A percentile compares a stretch with the other conserved stretches of the same genome.
phyloP scores from a whole-genome alignment of 2,329 filamentous ascomycete genomes.

The Dendrostoma leiphaemia region DNA sequence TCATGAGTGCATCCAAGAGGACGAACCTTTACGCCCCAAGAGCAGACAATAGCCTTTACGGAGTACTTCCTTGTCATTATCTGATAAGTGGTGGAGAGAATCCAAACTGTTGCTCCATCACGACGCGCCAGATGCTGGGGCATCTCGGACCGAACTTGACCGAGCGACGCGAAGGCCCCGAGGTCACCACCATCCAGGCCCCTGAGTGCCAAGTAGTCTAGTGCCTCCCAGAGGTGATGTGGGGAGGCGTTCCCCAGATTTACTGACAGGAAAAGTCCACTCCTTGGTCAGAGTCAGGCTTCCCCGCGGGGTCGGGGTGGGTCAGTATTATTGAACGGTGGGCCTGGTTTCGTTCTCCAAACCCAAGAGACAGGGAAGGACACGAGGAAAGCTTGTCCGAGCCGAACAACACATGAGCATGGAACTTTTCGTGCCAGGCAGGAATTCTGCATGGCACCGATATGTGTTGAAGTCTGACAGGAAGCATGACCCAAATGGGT shows the following conservation, averaged over 20 bases:
- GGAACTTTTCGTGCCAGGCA: too few species aligned
- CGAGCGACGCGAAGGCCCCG: slow-evolving; percentile 3
- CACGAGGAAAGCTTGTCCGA: too few species aligned
- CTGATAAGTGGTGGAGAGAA: slow-evolving; percentile 16
- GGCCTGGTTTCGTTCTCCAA: background rate
- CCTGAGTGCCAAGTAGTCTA: background rate
- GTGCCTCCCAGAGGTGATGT: background rate
- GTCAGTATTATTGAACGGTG: background rate
- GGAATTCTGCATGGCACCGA: too few species aligned
- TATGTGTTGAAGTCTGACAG: too few species aligned
- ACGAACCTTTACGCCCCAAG: too few species aligned
- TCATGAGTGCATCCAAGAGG: too few species aligned
- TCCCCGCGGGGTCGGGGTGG: background rate
- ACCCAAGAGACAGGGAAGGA: background rate
- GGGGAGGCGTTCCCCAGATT: background rate
- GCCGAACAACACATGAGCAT: too few species aligned
- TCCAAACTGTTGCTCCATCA: background rate
- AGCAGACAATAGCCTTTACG: too few species aligned
- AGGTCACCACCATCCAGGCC: background rate
- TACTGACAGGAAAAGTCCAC: background rate
- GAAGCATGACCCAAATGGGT: too few species aligned
- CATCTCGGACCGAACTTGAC: slow-evolving; percentile 18
- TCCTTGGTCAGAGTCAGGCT: background rate
- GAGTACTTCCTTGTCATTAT: background rate
- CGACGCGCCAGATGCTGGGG: background rate